Evolutionary conservation across 345 rosid genomes (phyloP), one percentile per base, ranked within the genome.

Genomic region (Kernera saxatilis): DNA sequence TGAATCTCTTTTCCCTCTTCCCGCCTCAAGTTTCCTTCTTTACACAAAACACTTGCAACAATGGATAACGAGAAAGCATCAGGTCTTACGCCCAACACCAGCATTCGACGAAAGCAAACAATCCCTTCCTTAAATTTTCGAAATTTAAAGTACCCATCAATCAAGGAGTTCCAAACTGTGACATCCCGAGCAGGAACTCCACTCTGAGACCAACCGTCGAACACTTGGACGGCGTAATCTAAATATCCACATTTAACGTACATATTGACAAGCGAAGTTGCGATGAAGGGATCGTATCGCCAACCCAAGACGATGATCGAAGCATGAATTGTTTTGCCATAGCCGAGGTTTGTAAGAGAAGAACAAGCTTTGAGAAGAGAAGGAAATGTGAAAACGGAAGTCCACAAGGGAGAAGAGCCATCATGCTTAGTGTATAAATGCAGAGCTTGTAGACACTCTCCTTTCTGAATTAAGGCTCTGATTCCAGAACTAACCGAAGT

Each of bases 291-390:
- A 64, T 91, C 93, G 14, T 49, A 50, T 11, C 48, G 79, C 68
- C 80, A 56, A 55, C 90, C 96, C 72, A 76, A 43, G 26, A 67
- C 59, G 67, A 75, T 48, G 67, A 86, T 62, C 2, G 85, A 75
- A 19, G 90, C 82, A 54, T 87, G 97, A 35, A 89, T 35, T 9
- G 74, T 78, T 74, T 85, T 81, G 4, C 91, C 93, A 71, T 83
- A 51, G 35, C 22, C 22, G 51, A 88, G 84, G 18, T 73, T 69
- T 5, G 82, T 53, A 19, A 80, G 82, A 63, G 46, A 79, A 63
- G 85, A 82, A 59, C 87, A 84, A 74, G 87, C 93, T 64, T 84
- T 88, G 63, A 88, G 86, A 54, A 88, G 84, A 39, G 89, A 84
- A 64, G 93, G 93, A 68, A 76, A 88, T 59, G 83, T 72, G 84